Percentiles rank a stretch among this genome's conserved stretches.
Conservation (phyloP, 179 eudicot genomes). For the Camellia oleifera region DNA sequence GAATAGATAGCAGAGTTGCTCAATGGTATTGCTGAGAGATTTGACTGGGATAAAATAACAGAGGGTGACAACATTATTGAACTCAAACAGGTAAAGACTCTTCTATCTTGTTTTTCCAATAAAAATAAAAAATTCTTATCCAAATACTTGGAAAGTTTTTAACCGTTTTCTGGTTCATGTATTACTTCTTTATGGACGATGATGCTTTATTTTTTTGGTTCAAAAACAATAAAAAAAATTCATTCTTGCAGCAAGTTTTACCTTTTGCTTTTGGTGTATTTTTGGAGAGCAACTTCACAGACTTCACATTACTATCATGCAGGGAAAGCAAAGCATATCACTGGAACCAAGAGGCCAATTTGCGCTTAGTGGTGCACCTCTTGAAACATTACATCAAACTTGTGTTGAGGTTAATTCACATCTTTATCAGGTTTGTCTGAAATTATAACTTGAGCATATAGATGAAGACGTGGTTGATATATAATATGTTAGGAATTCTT, state of each 20-base stretch:
- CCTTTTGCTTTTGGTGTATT: neutral
- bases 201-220: slow-evolving; percentile 7
- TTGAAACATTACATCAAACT: slow-evolving; percentile 96
- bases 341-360: slow-evolving; percentile 98
- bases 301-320: slow-evolving; percentile 9
- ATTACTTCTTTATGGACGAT: neutral
- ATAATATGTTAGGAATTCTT: neutral
- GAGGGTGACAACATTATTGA: slow-evolving; percentile 95
- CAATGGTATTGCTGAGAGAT: slow-evolving; percentile 88
- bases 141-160: too few relatives aligned
- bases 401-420: slow-evolving; percentile 98
- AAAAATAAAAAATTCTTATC: neutral
- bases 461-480: neutral
- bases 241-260: neutral
- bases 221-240: neutral
- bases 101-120: neutral
- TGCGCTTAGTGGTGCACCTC: slow-evolving; percentile 98
- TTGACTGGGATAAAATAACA: slow-evolving; percentile 95
- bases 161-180: neutral
- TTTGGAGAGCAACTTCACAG: neutral
- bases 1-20: slow-evolving; percentile 90
- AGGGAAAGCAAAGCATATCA: slow-evolving; percentile 98
- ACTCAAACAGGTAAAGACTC: slow-evolving; percentile 70
- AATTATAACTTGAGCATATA: neutral
- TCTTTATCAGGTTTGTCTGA: slow-evolving; percentile 83